Percentiles rank a stretch among this genome's conserved stretches.
These are phyloP conservation scores for Cadophora malorum DNA, from an alignment of 2,329 filamentous ascomycete genomes.

Conservation along the genomic window DNA sequence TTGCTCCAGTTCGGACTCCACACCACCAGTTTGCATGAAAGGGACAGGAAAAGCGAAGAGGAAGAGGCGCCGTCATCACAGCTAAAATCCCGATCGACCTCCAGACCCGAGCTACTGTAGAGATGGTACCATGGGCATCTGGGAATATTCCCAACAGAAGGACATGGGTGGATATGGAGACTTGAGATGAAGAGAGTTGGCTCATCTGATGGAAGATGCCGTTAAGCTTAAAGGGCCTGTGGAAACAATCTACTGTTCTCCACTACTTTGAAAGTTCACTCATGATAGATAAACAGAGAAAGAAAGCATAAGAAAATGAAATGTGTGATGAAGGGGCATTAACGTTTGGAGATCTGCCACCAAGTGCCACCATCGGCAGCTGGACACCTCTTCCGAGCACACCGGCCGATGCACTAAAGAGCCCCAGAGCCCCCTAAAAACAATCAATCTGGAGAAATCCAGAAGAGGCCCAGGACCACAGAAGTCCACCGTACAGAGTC, in stretches of 20 bases:
- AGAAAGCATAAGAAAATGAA: not conserved
- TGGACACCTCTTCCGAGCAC: not conserved
- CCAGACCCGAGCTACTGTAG: not conserved
- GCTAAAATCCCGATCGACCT: not conserved
- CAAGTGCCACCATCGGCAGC: slow-evolving; percentile 8
- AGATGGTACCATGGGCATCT: not conserved
- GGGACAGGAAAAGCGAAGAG: not conserved
- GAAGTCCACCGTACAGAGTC: not conserved
- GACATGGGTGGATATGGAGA: not conserved
- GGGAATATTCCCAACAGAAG: slow-evolving; percentile 11
- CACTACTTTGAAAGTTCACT: too few species aligned
- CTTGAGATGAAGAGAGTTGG: not conserved
- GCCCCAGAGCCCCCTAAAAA: not conserved
- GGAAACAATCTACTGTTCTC: too few species aligned
- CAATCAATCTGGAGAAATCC: not conserved
- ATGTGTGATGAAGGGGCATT: slow-evolving; percentile 12
- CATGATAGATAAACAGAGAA: too few species aligned
- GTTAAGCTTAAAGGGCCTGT: too few species aligned
- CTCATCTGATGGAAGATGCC: too few species aligned
- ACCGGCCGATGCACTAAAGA: not conserved
- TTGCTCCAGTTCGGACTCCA: slow-evolving; percentile 1
- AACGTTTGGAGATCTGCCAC: slow-evolving; percentile 16
- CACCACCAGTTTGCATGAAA: slow-evolving; percentile 7
- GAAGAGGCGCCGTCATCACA: slow-evolving; percentile 11
- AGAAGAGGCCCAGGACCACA: not conserved